Evolutionary conservation across 352 stramenopile species (phyloP), one percentile per base, ranked within the genome.

Genomic region (Elongisporangium anandrum): DNA sequence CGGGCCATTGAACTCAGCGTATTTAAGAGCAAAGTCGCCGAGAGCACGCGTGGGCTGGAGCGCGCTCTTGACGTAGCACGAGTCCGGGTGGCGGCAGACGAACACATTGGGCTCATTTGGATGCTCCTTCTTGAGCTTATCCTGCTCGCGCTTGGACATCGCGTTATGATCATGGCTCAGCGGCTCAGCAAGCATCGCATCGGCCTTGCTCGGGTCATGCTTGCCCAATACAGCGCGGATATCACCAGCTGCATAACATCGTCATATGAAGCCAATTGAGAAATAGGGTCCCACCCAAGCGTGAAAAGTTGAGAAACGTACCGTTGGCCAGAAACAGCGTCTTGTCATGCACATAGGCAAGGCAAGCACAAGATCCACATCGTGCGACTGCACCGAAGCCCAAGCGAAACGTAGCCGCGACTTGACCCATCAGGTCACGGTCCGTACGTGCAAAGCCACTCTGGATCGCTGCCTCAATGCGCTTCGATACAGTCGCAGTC

Each of bases 101-200:
- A 97, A 95, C 9, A 86, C 89, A 62, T 98, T 96, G 8, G 79
- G 72, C 61, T 98, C 94, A 12, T 77, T 78, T 0, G 94, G 89
- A 59, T 98, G 94, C 21, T 95, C 80, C 47, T 74, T 77, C 54
- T 68, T 66, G 6, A 98, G 81, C 55, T 88, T 87, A 49, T 94
- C 79, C 62, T 97, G 88, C 64, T 98, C 94, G 4, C 67, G 64
- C 47, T 88, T 79, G 50, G 92, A 79, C 74, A 95, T 94, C 24
- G 88, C 89, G 57, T 98, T 98, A 62, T 98, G 94, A 66, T 98
- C 94, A 38, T 94, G 87, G 49, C 88, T 97, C 20, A 97, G 73
- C 0, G 86, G 70, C 4, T 93, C 69, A 0, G 87, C 88, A 16
- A 81, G 58, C 20, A 90, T 60, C 22, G 54, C 60, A 24, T 77